phyloP scores from a whole-genome alignment of 2,329 filamentous ascomycete genomes.

The Thielaviopsis populi region DNA sequence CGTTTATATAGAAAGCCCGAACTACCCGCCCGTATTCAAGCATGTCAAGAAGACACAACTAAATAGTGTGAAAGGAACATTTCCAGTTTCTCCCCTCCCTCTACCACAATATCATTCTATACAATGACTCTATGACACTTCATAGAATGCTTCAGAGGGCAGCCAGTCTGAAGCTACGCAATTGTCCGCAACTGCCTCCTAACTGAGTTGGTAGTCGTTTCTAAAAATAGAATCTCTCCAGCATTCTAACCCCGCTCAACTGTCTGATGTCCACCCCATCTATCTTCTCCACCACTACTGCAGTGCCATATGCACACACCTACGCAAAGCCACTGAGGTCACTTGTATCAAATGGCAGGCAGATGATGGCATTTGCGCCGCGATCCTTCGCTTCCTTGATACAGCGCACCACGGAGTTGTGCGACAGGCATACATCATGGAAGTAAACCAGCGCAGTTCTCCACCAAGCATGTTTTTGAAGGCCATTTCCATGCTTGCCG shows the following conservation, averaged over 20 bases:
- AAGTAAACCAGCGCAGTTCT: neutral
- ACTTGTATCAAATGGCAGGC: conserved; percentile 39
- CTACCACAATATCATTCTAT: no score
- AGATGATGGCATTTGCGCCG: conserved; percentile 46
- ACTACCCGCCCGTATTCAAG: no score
- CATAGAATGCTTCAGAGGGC: no score
- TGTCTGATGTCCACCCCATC: neutral
- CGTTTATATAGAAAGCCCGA: no score
- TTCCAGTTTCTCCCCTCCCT: no score
- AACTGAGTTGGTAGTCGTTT: no score
- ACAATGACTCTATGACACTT: no score
- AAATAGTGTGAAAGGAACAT: no score
- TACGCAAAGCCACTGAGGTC: neutral
- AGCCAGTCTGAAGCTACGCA: no score
- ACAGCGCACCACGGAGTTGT: conserved; percentile 40
- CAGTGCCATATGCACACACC: neutral
- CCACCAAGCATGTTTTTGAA: neutral
- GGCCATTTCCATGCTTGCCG: neutral
- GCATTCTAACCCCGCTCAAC: neutral
- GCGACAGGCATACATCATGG: conserved; percentile 31
- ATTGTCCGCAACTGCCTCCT: no score
- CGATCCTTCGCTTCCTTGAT: conserved; percentile 42
- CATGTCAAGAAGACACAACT: no score
- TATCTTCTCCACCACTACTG: neutral
- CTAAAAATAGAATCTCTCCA: no score